These are phyloP conservation scores for Tolypocladium paradoxum DNA, from an alignment of 2,329 filamentous ascomycete genomes.

Conservation along the genomic window DNA sequence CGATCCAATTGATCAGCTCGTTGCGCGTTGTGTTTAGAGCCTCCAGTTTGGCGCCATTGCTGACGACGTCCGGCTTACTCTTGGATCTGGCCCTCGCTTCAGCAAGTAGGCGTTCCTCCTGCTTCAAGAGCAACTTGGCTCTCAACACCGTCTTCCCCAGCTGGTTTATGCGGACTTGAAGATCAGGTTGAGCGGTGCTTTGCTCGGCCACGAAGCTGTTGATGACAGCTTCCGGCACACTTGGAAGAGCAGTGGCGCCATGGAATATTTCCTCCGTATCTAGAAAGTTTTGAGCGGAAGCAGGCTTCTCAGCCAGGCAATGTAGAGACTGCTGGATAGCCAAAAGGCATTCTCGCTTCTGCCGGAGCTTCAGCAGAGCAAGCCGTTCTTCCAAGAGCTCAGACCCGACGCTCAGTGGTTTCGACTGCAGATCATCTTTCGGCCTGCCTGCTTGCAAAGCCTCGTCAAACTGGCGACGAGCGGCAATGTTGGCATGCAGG, in stretches of 20 bases:
- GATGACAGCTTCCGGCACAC: conserved; percentile 41
- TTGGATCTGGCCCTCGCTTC: conserved; percentile 31
- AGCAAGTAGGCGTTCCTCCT: conserved; percentile 44
- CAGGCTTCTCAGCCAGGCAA: conserved; percentile 38
- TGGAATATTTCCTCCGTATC: conserved; percentile 36
- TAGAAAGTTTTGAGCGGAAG: conserved; percentile 38
- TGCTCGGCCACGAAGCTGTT: conserved; percentile 36
- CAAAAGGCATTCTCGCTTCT: conserved; percentile 38
- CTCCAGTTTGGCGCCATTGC: conserved; percentile 31
- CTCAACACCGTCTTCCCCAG: conserved; percentile 49
- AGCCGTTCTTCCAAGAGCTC: conserved; percentile 38
- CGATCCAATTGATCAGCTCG: conserved; percentile 55
- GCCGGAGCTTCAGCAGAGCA: conserved; percentile 36
- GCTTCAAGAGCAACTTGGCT: conserved; percentile 44
- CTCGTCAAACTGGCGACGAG: conserved; percentile 35
- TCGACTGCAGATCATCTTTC: conserved; percentile 10
- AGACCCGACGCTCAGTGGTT: conserved; percentile 5
- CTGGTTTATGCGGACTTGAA: conserved; percentile 36
- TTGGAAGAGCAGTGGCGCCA: conserved; percentile 31
- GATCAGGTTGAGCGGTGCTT: conserved; percentile 24
- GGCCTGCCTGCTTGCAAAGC: conserved; percentile 16
- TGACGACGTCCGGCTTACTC: conserved; percentile 23
- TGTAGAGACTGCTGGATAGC: conserved; percentile 42
- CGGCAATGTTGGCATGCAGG: conserved; percentile 39
- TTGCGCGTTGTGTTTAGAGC: conserved; percentile 46